Evolutionary conservation across 2,329 filamentous ascomycete species (phyloP), one percentile per base, ranked within the genome.

Genomic region (Phaeosphaeria sp.): DNA sequence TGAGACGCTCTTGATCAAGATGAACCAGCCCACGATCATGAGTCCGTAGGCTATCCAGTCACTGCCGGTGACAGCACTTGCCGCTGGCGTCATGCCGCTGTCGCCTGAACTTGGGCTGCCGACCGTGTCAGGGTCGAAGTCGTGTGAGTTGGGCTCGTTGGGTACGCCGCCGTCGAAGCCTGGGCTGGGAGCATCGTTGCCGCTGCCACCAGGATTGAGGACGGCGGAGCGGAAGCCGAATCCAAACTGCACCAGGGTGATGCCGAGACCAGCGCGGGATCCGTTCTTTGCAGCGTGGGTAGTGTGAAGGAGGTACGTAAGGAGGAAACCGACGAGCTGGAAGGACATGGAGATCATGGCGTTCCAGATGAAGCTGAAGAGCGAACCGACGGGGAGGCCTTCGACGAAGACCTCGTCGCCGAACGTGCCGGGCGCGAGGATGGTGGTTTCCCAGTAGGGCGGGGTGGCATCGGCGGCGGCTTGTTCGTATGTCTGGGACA

Each of bases 381-480:
- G 82, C 49, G 91, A 93, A 63, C 92, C 92, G 52, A 96, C 95
- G 2, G 96, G 93, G 73, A 99, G 89, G 69, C 95, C 95, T 75
- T 99, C 95, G 56, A 99, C 91, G 73, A 95, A 99, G 48, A 99
- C 94, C 77, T 99, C 95, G 74, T 98, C 93, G 40, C 89, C 87
- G n/a, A 91, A 91, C 64, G 95, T 87, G 54, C 94, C 95, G 0
- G 95, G 95, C 0, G 93, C 94, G 51, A 99, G 86, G 64, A 99
- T 97, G 0, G 95, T 98, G 6, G 95, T 99, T 82, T 99, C 95
- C 95, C 95, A 99, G 79, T 99, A 99, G 0, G 95, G 95, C 1
- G 95, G 95, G 48, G 95, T 95, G 22, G 93, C 91, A 77, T 99
- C 95, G 43, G 94, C 94, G 2, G 95, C 95, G 17, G 95, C 95